These are phyloP conservation scores for Cercis canadensis DNA, from an alignment of 306 rosid genomes.

Conservation along the genomic window DNA sequence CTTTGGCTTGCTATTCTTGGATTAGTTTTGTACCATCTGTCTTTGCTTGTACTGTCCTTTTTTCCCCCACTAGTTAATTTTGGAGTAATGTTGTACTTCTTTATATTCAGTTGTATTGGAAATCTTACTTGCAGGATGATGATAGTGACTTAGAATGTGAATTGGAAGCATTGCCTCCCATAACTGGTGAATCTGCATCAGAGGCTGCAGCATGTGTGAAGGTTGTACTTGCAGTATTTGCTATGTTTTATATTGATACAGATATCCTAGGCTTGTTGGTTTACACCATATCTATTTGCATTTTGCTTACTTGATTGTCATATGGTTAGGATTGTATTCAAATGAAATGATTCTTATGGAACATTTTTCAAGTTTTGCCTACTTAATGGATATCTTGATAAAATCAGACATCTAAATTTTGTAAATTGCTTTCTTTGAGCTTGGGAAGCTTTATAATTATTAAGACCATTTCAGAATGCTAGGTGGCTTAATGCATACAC, in stretches of 20 bases:
- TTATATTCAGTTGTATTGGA: slow-evolving; percentile 27
- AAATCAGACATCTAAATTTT: slow-evolving; percentile 21
- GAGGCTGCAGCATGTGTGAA: slow-evolving; percentile 92
- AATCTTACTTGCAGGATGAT: slow-evolving; percentile 71
- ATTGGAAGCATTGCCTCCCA: slow-evolving; percentile 62
- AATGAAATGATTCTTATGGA: slow-evolving; percentile 26
- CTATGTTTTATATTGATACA: background rate
- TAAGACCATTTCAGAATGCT: no score
- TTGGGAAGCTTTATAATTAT: no score
- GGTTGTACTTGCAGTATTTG: slow-evolving; percentile 50
- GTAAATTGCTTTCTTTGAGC: slow-evolving; percentile 3
- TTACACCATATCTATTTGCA: slow-evolving; percentile 7
- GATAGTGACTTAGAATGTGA: slow-evolving; percentile 88
- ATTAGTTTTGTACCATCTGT: slow-evolving; percentile 7
- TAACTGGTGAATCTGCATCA: slow-evolving; percentile 55
- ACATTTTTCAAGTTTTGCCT: slow-evolving; percentile 18
- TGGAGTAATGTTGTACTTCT: slow-evolving; percentile 19
- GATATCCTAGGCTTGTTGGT: slow-evolving; percentile 8
- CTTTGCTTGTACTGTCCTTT: background rate
- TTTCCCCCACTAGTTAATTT: slow-evolving; percentile 3
- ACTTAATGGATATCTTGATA: background rate
- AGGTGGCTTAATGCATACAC: no score
- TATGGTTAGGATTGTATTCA: slow-evolving; percentile 19
- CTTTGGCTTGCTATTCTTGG: slow-evolving; percentile 2
- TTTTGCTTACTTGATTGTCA: slow-evolving; percentile 27